Evolutionary conservation across 495 filamentous ascomycete species (phyloP), one percentile per base, ranked within the genome.

Genomic region (Penicillium chermesinum): DNA sequence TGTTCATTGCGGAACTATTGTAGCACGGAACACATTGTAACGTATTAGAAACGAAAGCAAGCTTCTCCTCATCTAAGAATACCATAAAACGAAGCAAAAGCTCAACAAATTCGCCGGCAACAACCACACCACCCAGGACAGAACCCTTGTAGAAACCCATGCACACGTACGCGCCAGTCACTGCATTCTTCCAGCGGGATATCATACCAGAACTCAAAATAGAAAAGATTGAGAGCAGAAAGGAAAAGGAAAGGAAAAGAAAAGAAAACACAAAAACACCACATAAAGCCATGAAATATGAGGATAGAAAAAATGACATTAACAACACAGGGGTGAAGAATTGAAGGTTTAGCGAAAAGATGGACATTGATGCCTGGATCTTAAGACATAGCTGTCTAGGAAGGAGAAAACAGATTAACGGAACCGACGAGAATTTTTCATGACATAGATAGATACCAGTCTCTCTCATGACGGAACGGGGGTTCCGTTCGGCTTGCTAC

Each of bases 401-500:
- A n/a, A n/a, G n/a, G n/a, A n/a, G n/a, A n/a, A n/a, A n/a, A n/a
- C n/a, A n/a, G n/a, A n/a, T n/a, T n/a, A n/a, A n/a, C n/a, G n/a
- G n/a, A 30, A 30, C 5, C 25, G 10, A 30, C 10, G 25, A 30
- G 5, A 30, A 30, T 10, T 30, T 30, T 30, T 30, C 4, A 30
- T n/a, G n/a, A n/a, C n/a, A n/a, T n/a, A 30, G 5, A 30, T 4
- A 5, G 10, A 30, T 30, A 30, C 10, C 25, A 30, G 30, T 34
- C 32, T 27, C 22, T 14, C 8, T 50, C 54, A 64, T 62, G 63
- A 57, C n/a, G 60, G 59, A 10, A 65, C 63, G 41, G 69, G 66
- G 5, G 72, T 75, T 17, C 70, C 72, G 41, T 70, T 77, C 41
- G 63, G 70, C 50, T 68, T 72, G 47, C 49, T 61, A 18, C 59